Evolutionary conservation across 495 filamentous ascomycete species (phyloP).

Genomic region (Podospora sp.): DNA sequence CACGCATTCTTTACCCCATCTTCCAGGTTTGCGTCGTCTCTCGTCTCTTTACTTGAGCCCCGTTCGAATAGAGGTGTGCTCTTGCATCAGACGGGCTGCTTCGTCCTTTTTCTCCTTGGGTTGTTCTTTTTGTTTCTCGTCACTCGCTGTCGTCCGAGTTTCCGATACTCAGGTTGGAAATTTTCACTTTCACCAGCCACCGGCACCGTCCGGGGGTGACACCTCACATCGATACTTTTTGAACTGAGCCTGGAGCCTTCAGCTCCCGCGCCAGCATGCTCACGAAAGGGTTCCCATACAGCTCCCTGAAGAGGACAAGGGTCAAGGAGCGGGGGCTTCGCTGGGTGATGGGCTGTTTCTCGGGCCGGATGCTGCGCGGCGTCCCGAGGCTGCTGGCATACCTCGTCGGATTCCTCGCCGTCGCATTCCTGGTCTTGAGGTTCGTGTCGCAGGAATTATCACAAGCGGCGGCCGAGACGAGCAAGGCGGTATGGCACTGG

Average conservation of each 20-base stretch:
- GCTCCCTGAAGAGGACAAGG: conserved; percentile 1
- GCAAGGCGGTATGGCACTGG: conserved; percentile 24
- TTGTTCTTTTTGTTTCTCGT: neutral
- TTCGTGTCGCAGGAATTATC: conserved; percentile 18
- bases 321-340: conserved; percentile 1
- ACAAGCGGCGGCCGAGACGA: neutral
- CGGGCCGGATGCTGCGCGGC: conserved; percentile 27
- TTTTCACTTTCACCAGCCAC: too few relatives aligned
- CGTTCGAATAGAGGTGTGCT: neutral
- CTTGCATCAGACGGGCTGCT: neutral
- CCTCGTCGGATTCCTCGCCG: conserved; percentile 20
- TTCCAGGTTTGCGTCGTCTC: neutral
- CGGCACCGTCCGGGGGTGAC: too few relatives aligned
- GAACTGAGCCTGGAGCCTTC: neutral
- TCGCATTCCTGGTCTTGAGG: conserved; percentile 26
- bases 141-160: neutral
- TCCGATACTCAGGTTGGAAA: neutral
- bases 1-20: neutral
- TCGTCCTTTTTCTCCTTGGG: neutral
- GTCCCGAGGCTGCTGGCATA: conserved; percentile 32
- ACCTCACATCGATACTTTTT: neutral
- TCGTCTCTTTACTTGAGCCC: neutral
- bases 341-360: conserved; percentile 25
- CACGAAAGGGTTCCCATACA: conserved; percentile 13
- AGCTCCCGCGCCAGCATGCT: conserved; percentile 12